Evolutionary conservation across 73 alveolate genomes (phyloP), one percentile per base, ranked within the genome.

Genomic region (Stentor roeselii): DNA sequence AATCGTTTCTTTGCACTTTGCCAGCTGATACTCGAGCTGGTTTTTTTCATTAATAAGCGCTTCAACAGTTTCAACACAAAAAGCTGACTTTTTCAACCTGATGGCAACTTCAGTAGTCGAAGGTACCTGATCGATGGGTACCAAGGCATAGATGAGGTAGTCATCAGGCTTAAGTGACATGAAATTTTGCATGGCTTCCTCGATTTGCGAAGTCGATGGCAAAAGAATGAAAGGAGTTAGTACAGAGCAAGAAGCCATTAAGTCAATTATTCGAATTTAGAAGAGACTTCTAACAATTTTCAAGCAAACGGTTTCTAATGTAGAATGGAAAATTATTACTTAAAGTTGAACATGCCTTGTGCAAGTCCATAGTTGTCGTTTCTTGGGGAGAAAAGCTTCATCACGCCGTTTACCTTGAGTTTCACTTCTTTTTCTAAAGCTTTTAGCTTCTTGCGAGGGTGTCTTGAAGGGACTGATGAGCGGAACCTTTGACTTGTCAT

Each of bases 1-100:
- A 50, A 50, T 50, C 67, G 67, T 50, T 50, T 50, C 67, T 50
- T 50, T 50, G 67, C 67, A 50, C 21, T 50, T 50, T 11, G 67
- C 67, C 6, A 50, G 67, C 21, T 50, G 67, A 50, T 6, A 6
- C 21, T 50, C 67, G 6, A 50, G 67, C 30, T 50, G 6, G 6
- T 50, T 21, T 50, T 50, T 50, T 50, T 50, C 67, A 11, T 11
- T 11, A 11, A 50, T 11, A 50, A 11, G 21, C 30, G 30, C 21
- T 50, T 50, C 30, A 21, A 50, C 21, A 21, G 6, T 50, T 50
- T 50, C 30, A 6, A 50, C 6, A 50, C 21, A 11, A 50, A 50
- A 50, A 11, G 6, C 21, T 50, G 67, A 50, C 67, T 50, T 50
- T 6, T 50, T 6, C 21, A 50, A 50, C 67, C 21, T 50, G 67